A percentile compares a stretch with the other conserved stretches of the same genome.
These are phyloP conservation scores for Entophlyctis luteolus DNA, from an alignment of 192 early-diverging fungal species.

Conservation along the genomic window DNA sequence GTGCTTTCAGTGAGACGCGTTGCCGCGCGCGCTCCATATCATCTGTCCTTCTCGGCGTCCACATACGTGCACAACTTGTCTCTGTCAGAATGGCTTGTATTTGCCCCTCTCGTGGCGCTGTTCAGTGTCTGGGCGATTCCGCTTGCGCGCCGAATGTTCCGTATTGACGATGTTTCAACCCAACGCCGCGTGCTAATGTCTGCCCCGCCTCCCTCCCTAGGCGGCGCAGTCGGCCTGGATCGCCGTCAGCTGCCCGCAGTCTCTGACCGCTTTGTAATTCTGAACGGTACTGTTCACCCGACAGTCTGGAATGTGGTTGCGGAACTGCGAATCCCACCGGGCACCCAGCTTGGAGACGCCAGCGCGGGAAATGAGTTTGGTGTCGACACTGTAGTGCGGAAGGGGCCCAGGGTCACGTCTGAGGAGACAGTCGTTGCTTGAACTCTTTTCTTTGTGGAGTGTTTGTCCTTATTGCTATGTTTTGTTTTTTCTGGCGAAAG, in stretches of 20 bases:
- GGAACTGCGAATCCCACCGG: background rate
- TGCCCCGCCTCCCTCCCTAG: background rate
- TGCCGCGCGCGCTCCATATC: constrained; percentile 1
- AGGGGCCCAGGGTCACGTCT: background rate
- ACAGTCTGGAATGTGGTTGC: constrained; percentile 17
- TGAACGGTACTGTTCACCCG: constrained; percentile 4
- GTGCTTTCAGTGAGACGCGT: constrained; percentile 1
- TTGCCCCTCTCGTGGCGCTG: background rate
- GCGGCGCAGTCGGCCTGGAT: background rate
- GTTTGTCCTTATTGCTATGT: too few species aligned
- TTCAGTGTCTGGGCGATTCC: constrained; percentile 1
- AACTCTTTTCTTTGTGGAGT: too few species aligned
- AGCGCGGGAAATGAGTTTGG: too few species aligned
- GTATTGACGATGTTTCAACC: background rate
- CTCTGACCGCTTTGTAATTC: background rate
- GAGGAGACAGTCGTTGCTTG: background rate
- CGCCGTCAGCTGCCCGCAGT: background rate
- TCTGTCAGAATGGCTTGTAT: background rate
- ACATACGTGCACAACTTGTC: background rate
- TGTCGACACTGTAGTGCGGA: background rate
- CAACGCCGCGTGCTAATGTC: background rate
- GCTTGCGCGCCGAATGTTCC: background rate
- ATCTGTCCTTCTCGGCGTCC: background rate
- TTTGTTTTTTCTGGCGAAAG: too few species aligned
- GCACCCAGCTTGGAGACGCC: too few species aligned